These are phyloP conservation scores for Emericellopsis cladophorae DNA, from an alignment of 2,329 filamentous ascomycete species.

Conservation along the genomic window DNA sequence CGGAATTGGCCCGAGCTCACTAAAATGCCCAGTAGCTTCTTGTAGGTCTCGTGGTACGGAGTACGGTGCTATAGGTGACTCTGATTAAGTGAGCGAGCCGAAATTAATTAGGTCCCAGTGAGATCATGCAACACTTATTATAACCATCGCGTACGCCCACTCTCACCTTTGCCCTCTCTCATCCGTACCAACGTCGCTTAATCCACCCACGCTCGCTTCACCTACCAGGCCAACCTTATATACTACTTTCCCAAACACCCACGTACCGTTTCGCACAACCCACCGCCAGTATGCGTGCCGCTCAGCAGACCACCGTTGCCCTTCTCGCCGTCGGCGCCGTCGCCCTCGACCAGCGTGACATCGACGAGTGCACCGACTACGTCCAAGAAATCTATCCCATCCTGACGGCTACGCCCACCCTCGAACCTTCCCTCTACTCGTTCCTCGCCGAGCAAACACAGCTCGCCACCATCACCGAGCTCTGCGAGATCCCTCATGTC, in stretches of 20 bases:
- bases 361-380: slow-evolving; percentile 6
- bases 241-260: neutral
- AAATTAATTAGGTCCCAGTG: too few relatives aligned
- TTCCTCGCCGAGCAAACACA: slow-evolving; percentile 10
- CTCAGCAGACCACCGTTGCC: neutral
- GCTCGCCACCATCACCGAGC: slow-evolving; percentile 7
- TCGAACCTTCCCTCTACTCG: slow-evolving; percentile 5
- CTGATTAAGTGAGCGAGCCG: too few relatives aligned
- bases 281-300: neutral
- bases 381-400: slow-evolving; percentile 7
- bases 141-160: too few relatives aligned
- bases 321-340: neutral
- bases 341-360: slow-evolving; percentile 1
- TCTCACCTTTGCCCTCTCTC: too few relatives aligned
- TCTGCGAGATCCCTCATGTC: slow-evolving; percentile 11
- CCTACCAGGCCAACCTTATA: too few relatives aligned
- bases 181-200: too few relatives aligned
- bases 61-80: too few relatives aligned
- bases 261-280: neutral
- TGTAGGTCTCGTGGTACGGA: too few relatives aligned
- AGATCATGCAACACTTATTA: too few relatives aligned
- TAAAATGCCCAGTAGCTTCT: too few relatives aligned
- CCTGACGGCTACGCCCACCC: slow-evolving; percentile 9
- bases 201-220: too few relatives aligned
- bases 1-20: too few relatives aligned